These are phyloP conservation scores for Tulasnella sp. DNA, from an alignment of 768 basidiomycete genomes.

Conservation along the genomic window DNA sequence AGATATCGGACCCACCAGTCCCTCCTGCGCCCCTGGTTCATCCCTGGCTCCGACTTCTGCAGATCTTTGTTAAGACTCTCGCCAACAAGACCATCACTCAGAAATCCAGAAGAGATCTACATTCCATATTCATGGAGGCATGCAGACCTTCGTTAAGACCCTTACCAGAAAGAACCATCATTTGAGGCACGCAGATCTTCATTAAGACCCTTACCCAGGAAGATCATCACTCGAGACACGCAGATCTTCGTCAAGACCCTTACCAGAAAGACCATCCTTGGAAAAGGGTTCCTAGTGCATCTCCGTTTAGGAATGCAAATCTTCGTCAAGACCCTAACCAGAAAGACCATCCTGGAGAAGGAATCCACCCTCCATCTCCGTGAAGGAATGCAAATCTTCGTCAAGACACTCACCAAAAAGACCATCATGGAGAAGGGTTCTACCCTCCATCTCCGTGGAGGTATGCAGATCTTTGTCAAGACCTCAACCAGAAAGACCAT, in stretches of 20 bases:
- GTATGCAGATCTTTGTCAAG: slow-evolving; percentile 25
- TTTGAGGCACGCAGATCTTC: slow-evolving; percentile 51
- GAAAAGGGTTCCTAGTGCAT: slow-evolving; percentile 29
- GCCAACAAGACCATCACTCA: not conserved
- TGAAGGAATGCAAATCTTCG: slow-evolving; percentile 53
- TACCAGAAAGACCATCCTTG: slow-evolving; percentile 34
- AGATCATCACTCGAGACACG: slow-evolving; percentile 34
- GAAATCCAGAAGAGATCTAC: too few species aligned
- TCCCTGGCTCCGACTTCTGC: too few species aligned
- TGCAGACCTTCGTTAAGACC: slow-evolving; percentile 36
- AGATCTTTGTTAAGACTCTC: too few species aligned
- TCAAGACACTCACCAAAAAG: slow-evolving; percentile 20
- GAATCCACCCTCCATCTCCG: slow-evolving; percentile 29
- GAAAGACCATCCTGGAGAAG: slow-evolving; percentile 31
- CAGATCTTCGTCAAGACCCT: slow-evolving; percentile 26
- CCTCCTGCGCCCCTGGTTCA: too few species aligned
- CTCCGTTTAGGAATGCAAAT: too few species aligned
- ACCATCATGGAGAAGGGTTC: slow-evolving; percentile 36
- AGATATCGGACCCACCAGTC: too few species aligned
- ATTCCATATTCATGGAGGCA: too few species aligned
- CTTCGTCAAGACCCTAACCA: slow-evolving; percentile 21
- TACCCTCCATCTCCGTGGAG: slow-evolving; percentile 26
- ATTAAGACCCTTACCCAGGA: slow-evolving; percentile 22
- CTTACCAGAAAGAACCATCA: slow-evolving; percentile 36
- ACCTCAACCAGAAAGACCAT: slow-evolving; percentile 25